A percentile compares a stretch with the other conserved stretches of the same genome.
Evolutionary conservation across 73 alveolate genomes (phyloP).

Genomic region (Durusdinium trenchii): DNA sequence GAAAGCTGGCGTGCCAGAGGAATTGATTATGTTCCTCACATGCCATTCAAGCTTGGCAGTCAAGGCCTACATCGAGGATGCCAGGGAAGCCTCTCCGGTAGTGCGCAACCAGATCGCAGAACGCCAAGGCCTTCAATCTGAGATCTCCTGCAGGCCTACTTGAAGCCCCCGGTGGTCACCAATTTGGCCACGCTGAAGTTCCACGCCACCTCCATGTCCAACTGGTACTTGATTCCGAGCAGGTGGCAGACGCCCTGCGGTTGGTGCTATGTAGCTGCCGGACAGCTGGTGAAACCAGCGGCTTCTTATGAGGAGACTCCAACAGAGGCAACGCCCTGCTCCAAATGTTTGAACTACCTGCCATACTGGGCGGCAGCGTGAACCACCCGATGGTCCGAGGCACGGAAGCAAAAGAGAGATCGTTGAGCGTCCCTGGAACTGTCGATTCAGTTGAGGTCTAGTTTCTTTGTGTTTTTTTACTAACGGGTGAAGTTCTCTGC

Average conservation of each 20-base stretch:
- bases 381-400: too few species aligned
- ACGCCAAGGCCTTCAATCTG: neutral
- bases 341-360: neutral
- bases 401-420: too few species aligned
- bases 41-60: neutral
- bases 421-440: too few species aligned
- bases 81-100: neutral
- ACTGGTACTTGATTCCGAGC: neutral
- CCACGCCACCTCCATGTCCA: neutral
- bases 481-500: too few species aligned
- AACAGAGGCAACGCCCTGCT: neutral
- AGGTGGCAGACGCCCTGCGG: neutral
- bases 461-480: too few species aligned
- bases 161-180: neutral
- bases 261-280: neutral
- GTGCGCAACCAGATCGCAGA: neutral
- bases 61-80: neutral
- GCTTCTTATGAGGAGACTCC: neutral
- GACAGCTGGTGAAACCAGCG: neutral
- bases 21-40: neutral
- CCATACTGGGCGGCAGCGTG: neutral
- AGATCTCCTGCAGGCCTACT: neutral
- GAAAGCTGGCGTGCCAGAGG: neutral
- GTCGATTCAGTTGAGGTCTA: too few species aligned
- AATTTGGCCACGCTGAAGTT: neutral